A percentile compares a stretch with the other conserved stretches of the same genome.
Evolutionary conservation across 768 basidiomycete genomes (phyloP).

Genomic region (Tephrocybe rancida): DNA sequence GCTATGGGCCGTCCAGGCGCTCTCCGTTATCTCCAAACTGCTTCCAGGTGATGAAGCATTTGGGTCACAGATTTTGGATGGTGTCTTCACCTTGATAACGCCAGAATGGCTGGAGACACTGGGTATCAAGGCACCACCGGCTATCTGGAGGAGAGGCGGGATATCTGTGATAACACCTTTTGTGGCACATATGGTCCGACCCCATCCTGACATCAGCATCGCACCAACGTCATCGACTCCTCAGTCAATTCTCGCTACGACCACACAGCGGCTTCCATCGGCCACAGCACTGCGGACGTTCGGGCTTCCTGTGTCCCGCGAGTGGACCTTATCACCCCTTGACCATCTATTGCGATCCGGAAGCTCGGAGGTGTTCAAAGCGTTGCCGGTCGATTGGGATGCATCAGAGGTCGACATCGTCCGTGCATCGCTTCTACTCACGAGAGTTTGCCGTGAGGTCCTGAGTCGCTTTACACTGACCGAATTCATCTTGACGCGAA

Average conservation of each 20-base stretch:
- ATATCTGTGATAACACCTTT: conserved; percentile 61
- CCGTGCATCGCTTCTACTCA: conserved; percentile 67
- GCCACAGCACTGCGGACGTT: conserved; percentile 24
- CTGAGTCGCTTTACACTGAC: conserved; percentile 42
- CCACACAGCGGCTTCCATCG: conserved; percentile 54
- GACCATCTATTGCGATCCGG: conserved; percentile 83
- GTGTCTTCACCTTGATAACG: conserved; percentile 38
- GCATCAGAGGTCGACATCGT: conserved; percentile 80
- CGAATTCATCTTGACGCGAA: conserved; percentile 46
- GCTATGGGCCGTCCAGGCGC: conserved; percentile 69
- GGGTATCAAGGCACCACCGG: conserved; percentile 35
- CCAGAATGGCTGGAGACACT: conserved; percentile 41
- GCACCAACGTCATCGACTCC: conserved; percentile 54
- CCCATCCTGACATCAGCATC: conserved; percentile 43
- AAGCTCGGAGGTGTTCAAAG: conserved; percentile 65
- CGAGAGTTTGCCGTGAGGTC: conserved; percentile 48
- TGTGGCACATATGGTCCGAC: conserved; percentile 47
- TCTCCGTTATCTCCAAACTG: conserved; percentile 54
- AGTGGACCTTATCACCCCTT: conserved; percentile 73
- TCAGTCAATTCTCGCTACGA: conserved; percentile 55
- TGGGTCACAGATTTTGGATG: conserved; percentile 44
- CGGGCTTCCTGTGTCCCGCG: conserved; percentile 51
- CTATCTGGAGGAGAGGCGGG: conserved; percentile 55
- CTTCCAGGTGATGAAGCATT: conserved; percentile 77
- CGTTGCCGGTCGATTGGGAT: conserved; percentile 72